Percentiles rank a stretch among this genome's conserved stretches.
Evolutionary conservation across 129 eudicot genomes (phyloP).

Genomic region (Tagetes patula): DNA sequence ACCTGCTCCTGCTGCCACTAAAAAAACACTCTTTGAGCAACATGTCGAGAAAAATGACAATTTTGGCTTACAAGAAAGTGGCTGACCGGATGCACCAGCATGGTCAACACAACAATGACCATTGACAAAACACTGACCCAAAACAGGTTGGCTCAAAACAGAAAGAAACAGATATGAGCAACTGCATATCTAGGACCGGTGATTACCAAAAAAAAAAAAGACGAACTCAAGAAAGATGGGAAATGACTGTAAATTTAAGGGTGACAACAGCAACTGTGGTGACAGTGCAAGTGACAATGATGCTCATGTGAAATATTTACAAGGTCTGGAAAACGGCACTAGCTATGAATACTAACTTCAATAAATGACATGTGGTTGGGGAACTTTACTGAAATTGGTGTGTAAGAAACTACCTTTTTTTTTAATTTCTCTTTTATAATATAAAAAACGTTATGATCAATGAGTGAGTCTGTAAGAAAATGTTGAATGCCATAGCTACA

Average conservation of each 20-base stretch:
- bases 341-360: conserved; percentile 9
- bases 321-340: conserved; percentile 10
- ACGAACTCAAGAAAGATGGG: conserved; percentile 27
- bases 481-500: too few relatives aligned
- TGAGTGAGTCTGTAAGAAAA: too few relatives aligned
- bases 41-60: conserved; percentile 35
- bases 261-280: conserved; percentile 23
- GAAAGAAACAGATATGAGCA: conserved; percentile 23
- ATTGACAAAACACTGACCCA: conserved; percentile 11
- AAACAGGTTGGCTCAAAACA: conserved; percentile 15
- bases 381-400: conserved; percentile 15
- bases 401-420: conserved; percentile 16
- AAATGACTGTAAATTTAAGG: conserved; percentile 22
- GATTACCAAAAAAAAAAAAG: conserved; percentile 25
- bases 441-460: background rate
- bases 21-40: conserved; percentile 29
- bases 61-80: conserved; percentile 33
- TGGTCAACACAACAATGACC: conserved; percentile 28
- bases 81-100: conserved; percentile 38
- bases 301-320: conserved; percentile 18
- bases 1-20: conserved; percentile 26
- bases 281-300: conserved; percentile 44
- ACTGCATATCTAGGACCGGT: conserved; percentile 23
- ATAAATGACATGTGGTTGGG: conserved; percentile 15
- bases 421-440: background rate